Base-by-base conservation (phyloP, 2,329 filamentous ascomycete species). In the Colletotrichum sp. region DNA sequence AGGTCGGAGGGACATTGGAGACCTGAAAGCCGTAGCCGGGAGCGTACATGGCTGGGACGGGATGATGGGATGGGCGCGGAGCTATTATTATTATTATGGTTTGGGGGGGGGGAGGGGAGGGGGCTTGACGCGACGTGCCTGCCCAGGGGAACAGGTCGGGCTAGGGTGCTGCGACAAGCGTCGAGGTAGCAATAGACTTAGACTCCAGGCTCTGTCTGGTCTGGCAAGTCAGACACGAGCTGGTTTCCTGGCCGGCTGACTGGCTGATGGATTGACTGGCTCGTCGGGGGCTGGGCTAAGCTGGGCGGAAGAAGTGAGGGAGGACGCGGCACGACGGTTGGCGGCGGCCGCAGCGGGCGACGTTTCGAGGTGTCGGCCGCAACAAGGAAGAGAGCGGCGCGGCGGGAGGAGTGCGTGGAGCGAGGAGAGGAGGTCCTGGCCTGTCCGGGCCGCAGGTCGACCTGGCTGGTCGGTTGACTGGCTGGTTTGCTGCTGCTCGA, bases 1-100 rank as follows among this genome's bases (percentile, higher is more conserved):
- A 90, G 82, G 86, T 86, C 81, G 88, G 88, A 81, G 84, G 86
- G 83, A 88, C 87, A 84, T 88, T 88, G 83, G 87, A 86, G 59
- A 74, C 65, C 13, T 68, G 69, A 83, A 89, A 91, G 81, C 88
- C 88, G 85, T 90, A 91, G 81, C 88, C 88, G 82, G 87, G 84
- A 81, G 86, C 86, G 84, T 91, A 91, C 90, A 91, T 91, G 86
- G 84, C 85, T 78, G 69, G 69, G 64, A 69, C 73, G 64, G 63
- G 69, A 68, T 59, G 70, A 76, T 75, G 36, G 59, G 64, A 73
- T 69, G 70, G 70, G 73, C 72, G 76, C 69, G 49, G 72, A 60
- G 69, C 65, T 57, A 66, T 72, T 75, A 69, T 72, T 72, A 71
- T 69, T 76, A 78, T 78, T 78, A 74, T 70, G 73, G 63, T 76